These are phyloP conservation scores for Elongisporangium undulatum DNA, from an alignment of 352 stramenopile genomes.

Conservation along the genomic window DNA sequence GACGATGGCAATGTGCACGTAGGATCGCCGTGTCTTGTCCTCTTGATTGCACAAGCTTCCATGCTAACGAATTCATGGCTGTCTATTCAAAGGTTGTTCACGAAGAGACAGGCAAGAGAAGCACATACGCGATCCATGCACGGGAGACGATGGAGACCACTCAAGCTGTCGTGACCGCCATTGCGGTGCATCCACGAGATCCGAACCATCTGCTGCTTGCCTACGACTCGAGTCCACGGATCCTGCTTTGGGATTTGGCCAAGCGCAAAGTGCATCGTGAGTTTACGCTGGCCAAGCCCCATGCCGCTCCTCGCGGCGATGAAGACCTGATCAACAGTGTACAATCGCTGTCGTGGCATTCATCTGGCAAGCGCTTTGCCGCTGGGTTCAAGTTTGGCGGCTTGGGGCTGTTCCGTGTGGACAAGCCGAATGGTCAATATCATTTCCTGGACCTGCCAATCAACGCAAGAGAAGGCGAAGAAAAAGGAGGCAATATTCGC, in stretches of 20 bases:
- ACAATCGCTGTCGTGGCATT: slow-evolving; percentile 68
- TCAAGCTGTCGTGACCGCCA: slow-evolving; percentile 29
- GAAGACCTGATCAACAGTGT: slow-evolving; percentile 31
- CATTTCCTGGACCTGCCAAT: slow-evolving; percentile 9
- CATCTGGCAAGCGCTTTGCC: slow-evolving; percentile 71
- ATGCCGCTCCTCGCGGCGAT: slow-evolving; percentile 8
- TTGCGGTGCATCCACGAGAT: slow-evolving; percentile 57
- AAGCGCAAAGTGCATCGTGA: slow-evolving; percentile 58
- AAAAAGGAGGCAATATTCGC: not conserved
- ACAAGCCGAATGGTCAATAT: slow-evolving; percentile 52
- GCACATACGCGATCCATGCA: slow-evolving; percentile 60
- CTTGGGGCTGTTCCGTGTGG: slow-evolving; percentile 48
- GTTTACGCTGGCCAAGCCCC: slow-evolving; percentile 20
- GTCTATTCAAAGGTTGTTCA: slow-evolving; percentile 47
- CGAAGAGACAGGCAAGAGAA: slow-evolving; percentile 63
- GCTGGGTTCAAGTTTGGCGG: slow-evolving; percentile 59
- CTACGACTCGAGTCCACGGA: slow-evolving; percentile 41
- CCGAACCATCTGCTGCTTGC: slow-evolving; percentile 57
- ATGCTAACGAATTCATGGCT: not conserved
- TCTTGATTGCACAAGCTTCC: not conserved
- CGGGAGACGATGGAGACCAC: slow-evolving; percentile 19
- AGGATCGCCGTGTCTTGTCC: slow-evolving; percentile 1
- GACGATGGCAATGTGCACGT: slow-evolving; percentile 63
- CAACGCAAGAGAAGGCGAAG: not conserved
- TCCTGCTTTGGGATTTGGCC: slow-evolving; percentile 65